Evolutionary conservation across 805 yeast genomes (phyloP), one percentile per base, ranked within the genome.

Genomic region (Zygosaccharomyces lentus): DNA sequence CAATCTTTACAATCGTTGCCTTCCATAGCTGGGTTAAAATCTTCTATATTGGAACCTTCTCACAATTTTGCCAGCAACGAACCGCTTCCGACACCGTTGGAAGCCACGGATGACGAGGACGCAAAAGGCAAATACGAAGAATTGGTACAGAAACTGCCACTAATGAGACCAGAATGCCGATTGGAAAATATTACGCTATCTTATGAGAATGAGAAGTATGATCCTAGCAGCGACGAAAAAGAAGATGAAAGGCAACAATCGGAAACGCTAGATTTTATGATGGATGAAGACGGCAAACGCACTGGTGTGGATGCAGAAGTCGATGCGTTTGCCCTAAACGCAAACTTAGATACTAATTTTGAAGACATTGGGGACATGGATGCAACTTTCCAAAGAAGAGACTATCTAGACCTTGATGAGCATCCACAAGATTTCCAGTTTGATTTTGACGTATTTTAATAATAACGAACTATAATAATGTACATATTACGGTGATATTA

Each of bases 131-230:
- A 24, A 21, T 34, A 46, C n/a, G 39, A 40, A 25, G 51, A 44
- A 34, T 48, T 74, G 72, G 73, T 61, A 64, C 45, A 68, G 63
- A 54, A 72, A 67, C 49, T 66, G 65, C 65, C 71, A 49, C 41
- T 67, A 53, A 51, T 66, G 67, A 50, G 69, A 58, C 58, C 54
- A 48, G 58, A 64, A 51, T 56, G 56, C 37, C 53, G 57, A 44
- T 39, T 64, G 30, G 66, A 64, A 16, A 66, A 62, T 34, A 55
- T 60, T 9, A 37, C 52, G 13, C 55, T 62, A 17, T 63, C 70
- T 1, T 58, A 57, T 52, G 66, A 63, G 23, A 46, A 49, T 25
- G 57, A 51, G 2, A 57, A 48, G 9, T 47, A 44, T 10, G 53
- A 51, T 26, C 41, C 46, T 29, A 32, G 45, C 32, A 46, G 40